Conservation (phyloP, 1,284 basidiomycete genomes). For the Papiliotrema flavescens region DNA sequence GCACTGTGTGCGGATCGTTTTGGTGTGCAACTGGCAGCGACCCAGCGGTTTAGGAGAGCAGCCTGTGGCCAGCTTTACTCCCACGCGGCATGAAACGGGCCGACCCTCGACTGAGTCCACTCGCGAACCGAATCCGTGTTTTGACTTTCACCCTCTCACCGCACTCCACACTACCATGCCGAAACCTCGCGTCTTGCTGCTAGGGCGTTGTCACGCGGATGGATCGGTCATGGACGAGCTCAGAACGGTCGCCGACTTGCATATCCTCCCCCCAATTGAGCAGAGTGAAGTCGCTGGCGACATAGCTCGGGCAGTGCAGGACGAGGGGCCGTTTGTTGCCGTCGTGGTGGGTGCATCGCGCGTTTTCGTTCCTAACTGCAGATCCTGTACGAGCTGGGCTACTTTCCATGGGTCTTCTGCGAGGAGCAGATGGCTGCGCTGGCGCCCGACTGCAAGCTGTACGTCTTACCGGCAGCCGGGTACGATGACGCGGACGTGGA, state of each 20-base stretch:
- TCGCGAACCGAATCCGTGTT: too few relatives aligned
- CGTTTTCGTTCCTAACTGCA: neutral
- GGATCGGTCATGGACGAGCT: neutral
- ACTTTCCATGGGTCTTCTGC: neutral
- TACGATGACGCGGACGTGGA: conserved; percentile 30
- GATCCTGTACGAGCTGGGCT: neutral
- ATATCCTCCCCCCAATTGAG: neutral
- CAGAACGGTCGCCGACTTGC: neutral
- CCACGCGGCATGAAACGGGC: too few relatives aligned
- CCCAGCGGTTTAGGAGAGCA: too few relatives aligned
- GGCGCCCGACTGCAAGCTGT: conserved; percentile 18
- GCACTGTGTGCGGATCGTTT: too few relatives aligned
- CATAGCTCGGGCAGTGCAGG: neutral
- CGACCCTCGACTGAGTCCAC: too few relatives aligned
- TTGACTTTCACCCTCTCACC: too few relatives aligned
- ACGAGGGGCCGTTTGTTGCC: neutral
- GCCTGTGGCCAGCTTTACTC: too few relatives aligned
- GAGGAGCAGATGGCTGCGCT: conserved; percentile 16
- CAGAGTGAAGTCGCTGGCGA: neutral
- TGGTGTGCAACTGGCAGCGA: too few relatives aligned
- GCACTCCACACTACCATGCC: too few relatives aligned
- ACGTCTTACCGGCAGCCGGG: conserved; percentile 24
- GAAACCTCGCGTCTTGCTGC: neutral
- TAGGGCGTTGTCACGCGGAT: neutral
- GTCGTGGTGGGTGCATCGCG: neutral